A percentile compares a stretch with the other conserved stretches of the same genome.
phyloP scores from a whole-genome alignment of 306 rosid species.

The Fagus sylvatica region DNA sequence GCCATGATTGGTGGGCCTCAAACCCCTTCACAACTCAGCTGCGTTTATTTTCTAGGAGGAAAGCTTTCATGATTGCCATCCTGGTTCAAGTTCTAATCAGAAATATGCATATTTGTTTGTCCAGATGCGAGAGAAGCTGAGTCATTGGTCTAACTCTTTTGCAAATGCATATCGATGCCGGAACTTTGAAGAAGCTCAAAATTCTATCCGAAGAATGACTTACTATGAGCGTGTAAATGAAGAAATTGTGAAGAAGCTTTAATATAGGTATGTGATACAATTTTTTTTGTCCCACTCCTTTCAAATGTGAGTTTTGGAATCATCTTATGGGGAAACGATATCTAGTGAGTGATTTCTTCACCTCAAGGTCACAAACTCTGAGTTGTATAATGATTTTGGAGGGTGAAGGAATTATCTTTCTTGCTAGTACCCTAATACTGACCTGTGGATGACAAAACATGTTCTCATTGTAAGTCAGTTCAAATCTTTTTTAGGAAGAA shows the following conservation, averaged over 20 bases:
- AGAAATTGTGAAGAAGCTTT: constrained; percentile 70
- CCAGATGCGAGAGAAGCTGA: constrained; percentile 83
- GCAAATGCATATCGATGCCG: constrained; percentile 50
- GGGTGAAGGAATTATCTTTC: too few relatives aligned
- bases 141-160: constrained; percentile 61
- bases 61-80: constrained; percentile 21
- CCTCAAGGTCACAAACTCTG: too few relatives aligned
- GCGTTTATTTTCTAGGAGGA: constrained; percentile 1
- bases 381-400: too few relatives aligned
- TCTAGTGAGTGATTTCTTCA: too few relatives aligned
- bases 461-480: too few relatives aligned
- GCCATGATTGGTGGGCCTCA: not conserved
- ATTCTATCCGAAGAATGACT: constrained; percentile 67
- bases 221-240: constrained; percentile 82
- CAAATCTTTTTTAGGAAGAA: not conserved
- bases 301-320: constrained; percentile 5
- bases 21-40: not conserved
- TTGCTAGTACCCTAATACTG: too few relatives aligned
- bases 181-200: constrained; percentile 63
- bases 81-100: constrained; percentile 5
- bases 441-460: too few relatives aligned
- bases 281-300: not conserved
- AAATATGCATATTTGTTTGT: constrained; percentile 19
- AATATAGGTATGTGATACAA: constrained; percentile 35
- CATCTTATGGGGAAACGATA: not conserved